Base-by-base conservation (phyloP, 225 moss, liverwort and hornwort genomes). In the Lunularia cruciata region DNA sequence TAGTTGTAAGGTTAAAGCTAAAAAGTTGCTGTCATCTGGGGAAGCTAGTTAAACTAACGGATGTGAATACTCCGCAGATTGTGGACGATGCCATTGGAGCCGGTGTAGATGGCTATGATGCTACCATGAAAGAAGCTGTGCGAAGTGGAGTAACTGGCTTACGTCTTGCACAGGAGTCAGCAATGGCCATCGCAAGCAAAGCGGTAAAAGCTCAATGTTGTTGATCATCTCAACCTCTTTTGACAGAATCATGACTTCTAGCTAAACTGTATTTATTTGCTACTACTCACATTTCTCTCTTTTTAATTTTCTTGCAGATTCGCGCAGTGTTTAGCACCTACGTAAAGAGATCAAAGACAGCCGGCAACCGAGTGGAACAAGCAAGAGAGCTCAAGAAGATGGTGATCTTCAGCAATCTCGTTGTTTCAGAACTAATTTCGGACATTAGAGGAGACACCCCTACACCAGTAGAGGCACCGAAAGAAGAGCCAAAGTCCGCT, bases 361-460 rank as follows among this genome's bases (percentile, higher is more conserved):
- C 89, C 6, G 96, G 96, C 39, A 92, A 87, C 77, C 83, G 96
- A 57, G 81, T 89, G 33, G 96, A 98, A 65, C 88, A 92, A 35
- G 96, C 92, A 15, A 75, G 96, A n/a, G 96, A 98, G 81, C 86
- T 98, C 12, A 98, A 92, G 72, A 98, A 98, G 70, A 84, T 98
- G 90, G 84, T 98, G 16, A 88, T 92, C 28, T 98, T 98, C 60
- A 92, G 92, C 77, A 98, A 98, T 75, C 86, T 98, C 22, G 96
- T 98, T 1, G 96, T 92, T 34, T 84, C 92, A 13, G 92, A 98
- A 63, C 89, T 98, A 0, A 74, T 98, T 57, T 34, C 86, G 25
- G 96, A 98, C 35, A 86, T 98, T 47, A 87, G 78, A 75, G 92
- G 96, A 34, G 90, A 86, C 60, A 47, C 81, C 37, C 84, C 88